phyloP scores from a whole-genome alignment of 805 yeast genomes.

The Tetrapisispora fleetii region DNA sequence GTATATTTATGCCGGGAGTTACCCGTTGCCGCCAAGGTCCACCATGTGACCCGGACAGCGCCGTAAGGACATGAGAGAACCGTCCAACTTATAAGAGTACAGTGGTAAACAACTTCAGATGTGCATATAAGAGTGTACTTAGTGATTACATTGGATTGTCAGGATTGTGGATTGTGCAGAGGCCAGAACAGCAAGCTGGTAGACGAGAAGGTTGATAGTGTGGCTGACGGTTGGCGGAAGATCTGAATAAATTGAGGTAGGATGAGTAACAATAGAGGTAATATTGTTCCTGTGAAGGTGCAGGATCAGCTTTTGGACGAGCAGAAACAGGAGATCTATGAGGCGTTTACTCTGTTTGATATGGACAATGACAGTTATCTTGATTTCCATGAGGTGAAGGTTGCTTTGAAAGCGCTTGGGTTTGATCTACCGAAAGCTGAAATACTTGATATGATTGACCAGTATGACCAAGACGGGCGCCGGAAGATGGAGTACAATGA shows the following conservation, averaged over 20 bases:
- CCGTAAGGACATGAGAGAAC: background rate
- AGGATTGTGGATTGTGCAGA: too few relatives aligned
- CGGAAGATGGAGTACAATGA: slow-evolving; percentile 70
- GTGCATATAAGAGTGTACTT: too few relatives aligned
- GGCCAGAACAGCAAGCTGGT: too few relatives aligned
- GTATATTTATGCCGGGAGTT: background rate
- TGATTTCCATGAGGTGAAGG: slow-evolving; percentile 89
- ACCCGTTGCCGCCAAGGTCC: background rate
- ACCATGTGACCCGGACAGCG: background rate
- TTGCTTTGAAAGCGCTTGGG: slow-evolving; percentile 88
- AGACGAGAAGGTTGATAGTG: too few relatives aligned
- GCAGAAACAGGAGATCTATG: slow-evolving; percentile 83
- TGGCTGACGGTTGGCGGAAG: too few relatives aligned
- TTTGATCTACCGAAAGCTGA: slow-evolving; percentile 73
- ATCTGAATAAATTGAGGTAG: too few relatives aligned
- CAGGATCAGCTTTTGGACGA: slow-evolving; percentile 64
- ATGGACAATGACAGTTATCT: slow-evolving; percentile 83
- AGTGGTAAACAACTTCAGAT: background rate
- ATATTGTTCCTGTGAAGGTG: slow-evolving; percentile 2
- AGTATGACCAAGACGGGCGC: slow-evolving; percentile 69
- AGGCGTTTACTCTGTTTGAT: slow-evolving; percentile 86
- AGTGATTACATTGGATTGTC: too few relatives aligned
- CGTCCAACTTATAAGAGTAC: background rate
- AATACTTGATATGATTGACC: slow-evolving; percentile 65
- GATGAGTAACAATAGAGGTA: background rate